Percentiles rank a stretch among this genome's conserved stretches.
phyloP scores from a whole-genome alignment of 2,329 filamentous ascomycete genomes.

The Colletotrichum somersetense region DNA sequence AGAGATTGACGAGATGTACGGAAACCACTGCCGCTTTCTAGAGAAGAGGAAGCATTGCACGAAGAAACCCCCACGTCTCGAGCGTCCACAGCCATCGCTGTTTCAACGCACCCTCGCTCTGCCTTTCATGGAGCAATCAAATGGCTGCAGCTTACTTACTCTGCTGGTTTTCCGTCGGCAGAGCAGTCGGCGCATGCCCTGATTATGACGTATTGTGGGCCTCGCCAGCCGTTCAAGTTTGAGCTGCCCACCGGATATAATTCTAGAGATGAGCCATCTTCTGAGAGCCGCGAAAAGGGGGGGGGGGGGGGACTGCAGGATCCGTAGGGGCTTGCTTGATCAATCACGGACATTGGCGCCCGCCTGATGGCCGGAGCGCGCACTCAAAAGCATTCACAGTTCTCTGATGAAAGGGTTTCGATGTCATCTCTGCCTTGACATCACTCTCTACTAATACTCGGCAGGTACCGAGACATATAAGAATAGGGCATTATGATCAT shows the following conservation, averaged over 20 bases:
- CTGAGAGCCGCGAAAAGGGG: background rate
- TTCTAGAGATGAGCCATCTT: background rate
- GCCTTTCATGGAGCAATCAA: background rate
- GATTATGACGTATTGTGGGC: background rate
- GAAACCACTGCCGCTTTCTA: background rate
- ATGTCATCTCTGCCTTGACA: background rate
- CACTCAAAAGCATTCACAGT: background rate
- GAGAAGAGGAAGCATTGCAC: background rate
- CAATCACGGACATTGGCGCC: background rate
- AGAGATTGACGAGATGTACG: background rate
- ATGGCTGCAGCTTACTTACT: background rate
- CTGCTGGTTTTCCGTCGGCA: background rate
- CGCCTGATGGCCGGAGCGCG: background rate
- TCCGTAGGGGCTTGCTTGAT: background rate
- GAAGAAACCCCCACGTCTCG: background rate
- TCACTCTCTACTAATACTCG: background rate
- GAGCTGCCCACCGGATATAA: background rate
- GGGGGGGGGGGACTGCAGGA: too few relatives aligned
- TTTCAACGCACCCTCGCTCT: too few relatives aligned
- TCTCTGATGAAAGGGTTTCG: background rate
- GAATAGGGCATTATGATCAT: background rate
- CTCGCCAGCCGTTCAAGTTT: background rate
- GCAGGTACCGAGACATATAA: background rate
- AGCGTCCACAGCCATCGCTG: background rate
- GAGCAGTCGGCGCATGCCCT: background rate